Evolutionary conservation across 805 yeast species (phyloP).

Genomic region (Isabelozyma gotoi): DNA sequence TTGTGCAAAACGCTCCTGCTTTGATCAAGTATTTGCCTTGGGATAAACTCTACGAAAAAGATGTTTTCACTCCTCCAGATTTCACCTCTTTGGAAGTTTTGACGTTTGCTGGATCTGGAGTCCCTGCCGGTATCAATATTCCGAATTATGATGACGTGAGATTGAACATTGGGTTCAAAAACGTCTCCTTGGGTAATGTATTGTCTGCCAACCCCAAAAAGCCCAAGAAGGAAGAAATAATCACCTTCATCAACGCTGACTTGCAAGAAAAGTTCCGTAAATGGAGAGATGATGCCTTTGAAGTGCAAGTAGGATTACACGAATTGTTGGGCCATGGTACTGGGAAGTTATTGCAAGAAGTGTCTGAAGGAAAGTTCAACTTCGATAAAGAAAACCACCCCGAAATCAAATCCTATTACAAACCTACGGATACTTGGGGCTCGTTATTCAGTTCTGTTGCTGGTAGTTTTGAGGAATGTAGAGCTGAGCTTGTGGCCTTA

Average conservation of each 20-base stretch:
- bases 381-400: constrained; percentile 69
- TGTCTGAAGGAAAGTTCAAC: constrained; percentile 62
- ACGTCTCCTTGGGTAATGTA: constrained; percentile 86
- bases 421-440: constrained; percentile 88
- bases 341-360: constrained; percentile 69
- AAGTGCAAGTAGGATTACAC: constrained; percentile 92
- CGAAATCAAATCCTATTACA: constrained; percentile 68
- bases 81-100: constrained; percentile 87
- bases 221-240: constrained; percentile 63
- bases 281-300: constrained; percentile 80
- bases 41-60: constrained; percentile 75
- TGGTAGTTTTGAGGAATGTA: constrained; percentile 89
- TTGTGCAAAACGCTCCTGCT: constrained; percentile 65
- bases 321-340: constrained; percentile 91
- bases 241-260: constrained; percentile 59
- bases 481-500: constrained; percentile 90
- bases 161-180: constrained; percentile 80
- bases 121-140: constrained; percentile 91
- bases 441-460: constrained; percentile 78
- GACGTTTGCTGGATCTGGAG: constrained; percentile 86
- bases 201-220: constrained; percentile 65
- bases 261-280: constrained; percentile 61
- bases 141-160: constrained; percentile 92
- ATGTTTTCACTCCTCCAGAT: constrained; percentile 86
- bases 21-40: constrained; percentile 75